Conservation (phyloP, 176 grass and related monocot species). For the Dactylis glomerata region DNA sequence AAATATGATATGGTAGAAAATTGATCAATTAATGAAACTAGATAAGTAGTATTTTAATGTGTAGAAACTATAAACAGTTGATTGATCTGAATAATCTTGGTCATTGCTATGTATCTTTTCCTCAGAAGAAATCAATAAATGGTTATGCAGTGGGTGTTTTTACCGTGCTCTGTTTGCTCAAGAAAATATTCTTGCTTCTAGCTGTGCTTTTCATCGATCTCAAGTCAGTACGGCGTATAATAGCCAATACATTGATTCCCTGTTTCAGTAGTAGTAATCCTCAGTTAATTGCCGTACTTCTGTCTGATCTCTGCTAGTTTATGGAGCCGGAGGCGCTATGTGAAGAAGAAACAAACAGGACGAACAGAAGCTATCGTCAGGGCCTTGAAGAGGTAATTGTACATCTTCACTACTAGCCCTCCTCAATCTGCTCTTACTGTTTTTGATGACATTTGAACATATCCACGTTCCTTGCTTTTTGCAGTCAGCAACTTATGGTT, state of each 20-base stretch:
- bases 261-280: not conserved
- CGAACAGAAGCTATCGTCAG: not conserved
- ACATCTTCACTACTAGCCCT: not conserved
- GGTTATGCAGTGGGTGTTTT: not conserved
- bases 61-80: too few species aligned
- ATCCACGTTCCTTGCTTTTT: not conserved
- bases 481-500: not conserved
- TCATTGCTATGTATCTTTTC: not conserved
- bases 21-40: not conserved
- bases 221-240: not conserved
- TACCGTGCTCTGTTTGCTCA: not conserved
- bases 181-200: slow-evolving; percentile 1
- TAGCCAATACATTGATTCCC: not conserved
- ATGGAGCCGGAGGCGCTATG: not conserved
- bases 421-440: not conserved
- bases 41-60: too few species aligned
- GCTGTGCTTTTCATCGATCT: not conserved
- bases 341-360: not conserved
- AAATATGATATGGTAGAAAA: not conserved
- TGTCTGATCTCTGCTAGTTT: not conserved
- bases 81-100: not conserved
- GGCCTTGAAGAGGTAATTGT: slow-evolving; percentile 3
- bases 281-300: not conserved
- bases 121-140: not conserved
- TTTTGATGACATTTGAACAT: not conserved